These are phyloP conservation scores for Xylariaceae sp. DNA, from an alignment of 2,329 filamentous ascomycete species.

Conservation along the genomic window DNA sequence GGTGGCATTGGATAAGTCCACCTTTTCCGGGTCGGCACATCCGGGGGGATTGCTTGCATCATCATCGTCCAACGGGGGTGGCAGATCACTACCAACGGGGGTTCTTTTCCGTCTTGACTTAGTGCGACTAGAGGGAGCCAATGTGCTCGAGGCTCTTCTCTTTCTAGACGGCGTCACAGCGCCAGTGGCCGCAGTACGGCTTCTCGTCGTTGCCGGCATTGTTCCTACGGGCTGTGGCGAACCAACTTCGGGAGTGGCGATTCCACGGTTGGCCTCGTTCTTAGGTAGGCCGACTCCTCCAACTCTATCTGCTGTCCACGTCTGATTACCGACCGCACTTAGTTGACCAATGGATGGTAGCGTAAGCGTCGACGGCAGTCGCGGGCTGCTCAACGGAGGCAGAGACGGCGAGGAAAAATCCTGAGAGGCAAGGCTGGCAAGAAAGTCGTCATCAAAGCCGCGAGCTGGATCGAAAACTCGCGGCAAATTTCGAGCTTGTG, in stretches of 20 bases:
- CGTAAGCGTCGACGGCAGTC: slow-evolving; percentile 20
- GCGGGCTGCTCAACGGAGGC: slow-evolving; percentile 26
- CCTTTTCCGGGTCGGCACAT: slow-evolving; percentile 28
- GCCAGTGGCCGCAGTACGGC: slow-evolving; percentile 7
- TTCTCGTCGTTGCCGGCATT: slow-evolving; percentile 25
- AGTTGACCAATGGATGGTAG: slow-evolving; percentile 14
- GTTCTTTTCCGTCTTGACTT: slow-evolving; percentile 28
- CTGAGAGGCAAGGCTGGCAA: slow-evolving; percentile 21
- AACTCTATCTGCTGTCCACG: slow-evolving; percentile 19
- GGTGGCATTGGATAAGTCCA: slow-evolving; percentile 41
- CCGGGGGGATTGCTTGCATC: slow-evolving; percentile 8
- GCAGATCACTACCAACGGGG: slow-evolving; percentile 23
- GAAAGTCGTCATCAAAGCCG: slow-evolving; percentile 23
- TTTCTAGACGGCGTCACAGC: slow-evolving; percentile 18
- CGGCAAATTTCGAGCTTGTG: not conserved
- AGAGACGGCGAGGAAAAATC: slow-evolving; percentile 32
- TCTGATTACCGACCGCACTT: slow-evolving; percentile 19
- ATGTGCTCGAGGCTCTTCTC: slow-evolving; percentile 22
- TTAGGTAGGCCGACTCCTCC: slow-evolving; percentile 26
- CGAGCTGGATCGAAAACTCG: not conserved
- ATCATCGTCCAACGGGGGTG: slow-evolving; percentile 29
- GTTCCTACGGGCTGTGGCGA: slow-evolving; percentile 15
- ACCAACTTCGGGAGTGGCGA: slow-evolving; percentile 20
- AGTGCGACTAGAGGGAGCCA: slow-evolving; percentile 19
- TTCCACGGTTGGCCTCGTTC: slow-evolving; percentile 24